phyloP scores from a whole-genome alignment of 805 yeast genomes.

The Wickerhamomyces bovis region DNA sequence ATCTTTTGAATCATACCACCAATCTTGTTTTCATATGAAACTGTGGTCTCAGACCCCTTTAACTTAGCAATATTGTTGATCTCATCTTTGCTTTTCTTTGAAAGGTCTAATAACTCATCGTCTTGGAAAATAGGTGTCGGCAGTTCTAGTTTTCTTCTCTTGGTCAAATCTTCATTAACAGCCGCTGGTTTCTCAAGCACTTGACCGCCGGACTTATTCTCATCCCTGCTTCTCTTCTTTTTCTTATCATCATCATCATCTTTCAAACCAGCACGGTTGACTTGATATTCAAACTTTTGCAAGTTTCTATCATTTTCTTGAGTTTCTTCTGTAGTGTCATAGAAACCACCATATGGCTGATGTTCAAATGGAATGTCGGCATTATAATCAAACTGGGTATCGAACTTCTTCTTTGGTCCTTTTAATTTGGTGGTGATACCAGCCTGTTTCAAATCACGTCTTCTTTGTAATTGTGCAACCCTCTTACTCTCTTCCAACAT shows the following conservation, averaged over 20 bases:
- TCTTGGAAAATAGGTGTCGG: constrained; percentile 30
- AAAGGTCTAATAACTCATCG: constrained; percentile 10
- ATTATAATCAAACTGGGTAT: constrained; percentile 71
- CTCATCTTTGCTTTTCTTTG: constrained; percentile 12
- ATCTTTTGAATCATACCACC: constrained; percentile 33
- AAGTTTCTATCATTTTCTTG: constrained; percentile 32
- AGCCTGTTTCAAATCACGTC: constrained; percentile 77
- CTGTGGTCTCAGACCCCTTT: background rate
- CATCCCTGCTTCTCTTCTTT: constrained; percentile 21
- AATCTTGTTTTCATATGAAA: constrained; percentile 10
- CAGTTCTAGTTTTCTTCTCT: constrained; percentile 22
- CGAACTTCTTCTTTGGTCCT: constrained; percentile 45
- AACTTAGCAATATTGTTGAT: constrained; percentile 5
- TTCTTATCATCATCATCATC: constrained; percentile 30
- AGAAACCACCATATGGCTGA: constrained; percentile 58
- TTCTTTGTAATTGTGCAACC: constrained; percentile 67
- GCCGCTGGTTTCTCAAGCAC: constrained; percentile 16
- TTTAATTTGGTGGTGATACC: constrained; percentile 53
- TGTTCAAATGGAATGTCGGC: constrained; percentile 79
- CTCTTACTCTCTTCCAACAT: constrained; percentile 73
- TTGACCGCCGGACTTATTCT: constrained; percentile 18
- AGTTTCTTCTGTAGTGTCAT: constrained; percentile 61
- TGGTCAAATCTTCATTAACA: constrained; percentile 3
- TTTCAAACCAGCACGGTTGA: constrained; percentile 39
- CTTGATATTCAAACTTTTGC: constrained; percentile 36